Evolutionary conservation across 768 basidiomycete genomes (phyloP).

Genomic region (Leccinellum albellum): DNA sequence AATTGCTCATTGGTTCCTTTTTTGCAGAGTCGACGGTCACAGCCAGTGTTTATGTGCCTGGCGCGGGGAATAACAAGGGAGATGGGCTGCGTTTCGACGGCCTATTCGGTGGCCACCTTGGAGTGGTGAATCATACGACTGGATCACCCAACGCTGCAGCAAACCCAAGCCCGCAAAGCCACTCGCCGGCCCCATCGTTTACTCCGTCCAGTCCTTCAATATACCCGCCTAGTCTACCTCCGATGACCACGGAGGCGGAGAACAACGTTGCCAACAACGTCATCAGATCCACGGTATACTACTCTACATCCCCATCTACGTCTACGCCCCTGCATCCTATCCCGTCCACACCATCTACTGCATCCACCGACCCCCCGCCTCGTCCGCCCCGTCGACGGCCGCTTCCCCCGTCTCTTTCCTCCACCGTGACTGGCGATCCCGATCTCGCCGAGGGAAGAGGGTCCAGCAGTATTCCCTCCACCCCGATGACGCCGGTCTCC

Average conservation of each 20-base stretch:
- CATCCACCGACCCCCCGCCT: background rate
- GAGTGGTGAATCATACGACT: conserved; percentile 11
- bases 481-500: background rate
- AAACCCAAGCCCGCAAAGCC: background rate
- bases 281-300: conserved; percentile 18
- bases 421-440: background rate
- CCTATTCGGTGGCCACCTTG: conserved; percentile 1
- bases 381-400: background rate
- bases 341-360: background rate
- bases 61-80: background rate
- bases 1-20: background rate
- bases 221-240: conserved; percentile 44
- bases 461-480: background rate
- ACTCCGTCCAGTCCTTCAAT: conserved; percentile 49
- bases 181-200: conserved; percentile 21
- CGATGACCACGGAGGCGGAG: conserved; percentile 15
- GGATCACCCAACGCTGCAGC: conserved; percentile 21
- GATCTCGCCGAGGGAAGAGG: background rate
- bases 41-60: background rate
- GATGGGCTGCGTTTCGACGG: background rate
- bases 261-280: background rate
- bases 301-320: background rate
- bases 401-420: background rate
- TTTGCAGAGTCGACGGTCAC: background rate
- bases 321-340: background rate